Evolutionary conservation across 176 grass and related monocot species (phyloP), one percentile per base, ranked within the genome.

Genomic region (Raddia guianensis): DNA sequence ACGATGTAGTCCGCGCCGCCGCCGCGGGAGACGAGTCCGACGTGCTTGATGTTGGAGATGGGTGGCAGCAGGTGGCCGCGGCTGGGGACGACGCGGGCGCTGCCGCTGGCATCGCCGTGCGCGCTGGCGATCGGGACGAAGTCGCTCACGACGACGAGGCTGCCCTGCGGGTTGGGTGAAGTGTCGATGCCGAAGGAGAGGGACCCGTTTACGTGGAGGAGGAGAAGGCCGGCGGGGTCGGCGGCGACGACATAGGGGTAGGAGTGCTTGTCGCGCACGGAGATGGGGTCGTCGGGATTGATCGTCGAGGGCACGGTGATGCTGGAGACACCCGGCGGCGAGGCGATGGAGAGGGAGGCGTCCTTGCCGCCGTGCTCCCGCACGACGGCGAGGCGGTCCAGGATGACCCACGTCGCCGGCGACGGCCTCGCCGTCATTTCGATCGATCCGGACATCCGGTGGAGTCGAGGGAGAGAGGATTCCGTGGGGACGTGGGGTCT

Each of bases 221-320:
- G 12, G 50, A 68, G 77, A 37, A 80, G n/a, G 63, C 40, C 63
- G 0, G 19, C 19, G 33, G 52, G 0, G 63, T 66, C 14, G 34
- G 12, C 63, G 76, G 63, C 63, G 49, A 79, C 10, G 76, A 79
- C 19, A 63, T 53, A 66, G 33, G 63, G 76, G 62, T 53, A 66
- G 33, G 63, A 63, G 34, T 79, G 34, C 15, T 61, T 68, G 44
- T 37, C 78, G 21, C 49, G 18, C 42, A 1, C 7, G 3, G 4
- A 2, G 37, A n/a, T 21, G 54, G 79, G 66, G 43, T 60, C 37
- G 37, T 40, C 34, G 1, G 79, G 66, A 54, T 81, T 10, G 67
- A 81, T 10, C 43, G 10, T 53, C 63, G 62, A 21, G 76, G 16
- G 49, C 18, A 37, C 7, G 34, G 57, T 60, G 57, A 60, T 8